A percentile compares a stretch with the other conserved stretches of the same genome.
phyloP scores from a whole-genome alignment of 2,329 filamentous ascomycete genomes.

The Fusarium continuum region DNA sequence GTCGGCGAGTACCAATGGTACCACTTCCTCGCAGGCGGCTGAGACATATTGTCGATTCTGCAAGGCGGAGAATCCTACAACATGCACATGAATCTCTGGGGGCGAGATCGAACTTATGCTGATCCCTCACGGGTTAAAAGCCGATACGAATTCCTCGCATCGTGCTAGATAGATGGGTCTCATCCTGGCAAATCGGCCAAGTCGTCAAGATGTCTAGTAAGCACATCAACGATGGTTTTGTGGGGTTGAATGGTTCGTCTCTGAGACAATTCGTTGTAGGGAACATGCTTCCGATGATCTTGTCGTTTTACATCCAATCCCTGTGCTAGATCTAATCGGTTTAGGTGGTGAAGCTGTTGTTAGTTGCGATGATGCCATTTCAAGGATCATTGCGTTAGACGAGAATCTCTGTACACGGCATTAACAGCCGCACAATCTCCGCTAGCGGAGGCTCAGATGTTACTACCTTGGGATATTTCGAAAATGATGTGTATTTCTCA shows the following conservation, averaged over 20 bases:
- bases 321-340: not conserved
- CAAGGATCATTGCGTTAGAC: not conserved
- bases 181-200: not conserved
- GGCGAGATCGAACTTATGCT: not conserved
- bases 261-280: not conserved
- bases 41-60: conserved; percentile 6
- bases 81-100: not conserved
- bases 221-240: not conserved
- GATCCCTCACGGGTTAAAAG: not conserved
- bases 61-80: not conserved
- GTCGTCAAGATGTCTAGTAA: not conserved
- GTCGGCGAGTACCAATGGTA: conserved; percentile 58
- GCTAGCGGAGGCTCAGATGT: not conserved
- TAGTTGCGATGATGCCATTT: conserved; percentile 9
- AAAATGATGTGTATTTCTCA: not conserved
- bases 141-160: not conserved
- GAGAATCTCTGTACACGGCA: not conserved
- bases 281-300: not conserved
- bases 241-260: not conserved
- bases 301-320: not conserved
- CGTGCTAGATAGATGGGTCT: not conserved
- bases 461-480: not conserved
- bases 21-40: conserved; percentile 13
- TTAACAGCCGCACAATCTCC: not conserved
- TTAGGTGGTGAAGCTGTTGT: not conserved